Conservation (phyloP, 2,329 filamentous ascomycete genomes). For the Tolypocladium amazonense region DNA sequence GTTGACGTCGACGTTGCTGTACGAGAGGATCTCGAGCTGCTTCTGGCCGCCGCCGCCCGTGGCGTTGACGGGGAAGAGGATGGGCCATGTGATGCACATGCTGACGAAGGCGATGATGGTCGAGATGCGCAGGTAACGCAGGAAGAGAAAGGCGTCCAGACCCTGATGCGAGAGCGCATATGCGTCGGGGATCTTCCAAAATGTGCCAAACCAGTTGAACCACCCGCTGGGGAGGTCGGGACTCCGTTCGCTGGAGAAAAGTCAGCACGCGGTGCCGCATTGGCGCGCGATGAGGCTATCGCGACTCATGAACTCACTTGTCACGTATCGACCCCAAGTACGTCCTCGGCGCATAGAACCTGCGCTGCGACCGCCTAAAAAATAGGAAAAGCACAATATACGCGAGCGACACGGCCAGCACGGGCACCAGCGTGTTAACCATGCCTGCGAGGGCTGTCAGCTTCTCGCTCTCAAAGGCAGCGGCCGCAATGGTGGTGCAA, state of each 20-base stretch:
- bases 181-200: constrained; percentile 57
- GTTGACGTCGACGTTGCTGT: constrained; percentile 32
- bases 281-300: neutral
- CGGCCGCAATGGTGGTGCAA: neutral
- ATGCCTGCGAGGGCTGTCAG: constrained; percentile 16
- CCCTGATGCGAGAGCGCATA: constrained; percentile 80
- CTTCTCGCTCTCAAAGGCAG: neutral
- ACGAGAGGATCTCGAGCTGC: constrained; percentile 47
- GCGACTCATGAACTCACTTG: constrained; percentile 25
- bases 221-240: constrained; percentile 44
- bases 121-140: constrained; percentile 72
- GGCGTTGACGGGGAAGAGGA: constrained; percentile 74
- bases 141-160: constrained; percentile 78
- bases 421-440: constrained; percentile 42
- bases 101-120: constrained; percentile 73
- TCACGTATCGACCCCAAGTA: constrained; percentile 37
- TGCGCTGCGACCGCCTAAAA: constrained; percentile 33
- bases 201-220: constrained; percentile 51
- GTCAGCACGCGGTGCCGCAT: constrained; percentile 6
- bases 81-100: constrained; percentile 71
- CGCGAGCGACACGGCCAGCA: constrained; percentile 34
- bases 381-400: constrained; percentile 42
- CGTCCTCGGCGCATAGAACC: constrained; percentile 46
- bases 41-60: constrained; percentile 57
- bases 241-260: constrained; percentile 37